phyloP scores from a whole-genome alignment of 192 early-diverging fungal genomes.

The Coemansia sp. region DNA sequence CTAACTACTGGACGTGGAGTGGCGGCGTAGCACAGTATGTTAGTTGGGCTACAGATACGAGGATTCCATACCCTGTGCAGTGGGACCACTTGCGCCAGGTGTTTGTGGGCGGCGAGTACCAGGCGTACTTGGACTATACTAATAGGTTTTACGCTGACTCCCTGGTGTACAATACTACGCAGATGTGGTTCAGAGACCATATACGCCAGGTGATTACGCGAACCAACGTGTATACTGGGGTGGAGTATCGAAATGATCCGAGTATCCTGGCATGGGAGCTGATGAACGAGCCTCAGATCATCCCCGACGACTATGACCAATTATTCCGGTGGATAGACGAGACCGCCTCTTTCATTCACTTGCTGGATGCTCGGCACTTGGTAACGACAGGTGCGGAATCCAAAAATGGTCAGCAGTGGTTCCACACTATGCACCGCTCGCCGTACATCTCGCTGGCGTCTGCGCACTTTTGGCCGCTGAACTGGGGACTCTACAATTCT shows the following conservation, averaged over 20 bases:
- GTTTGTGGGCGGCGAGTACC: conserved; percentile 33
- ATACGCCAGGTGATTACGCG: conserved; percentile 51
- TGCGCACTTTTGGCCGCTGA: conserved; percentile 58
- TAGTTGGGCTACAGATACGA: conserved; percentile 57
- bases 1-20: conserved; percentile 76
- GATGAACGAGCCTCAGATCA: conserved; percentile 68
- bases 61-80: conserved; percentile 63
- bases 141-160: conserved; percentile 56
- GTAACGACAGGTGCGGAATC: conserved; percentile 66
- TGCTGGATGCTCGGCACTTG: conserved; percentile 60
- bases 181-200: conserved; percentile 56
- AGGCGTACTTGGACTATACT: conserved; percentile 54
- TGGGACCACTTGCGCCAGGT: conserved; percentile 39
- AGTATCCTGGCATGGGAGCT: conserved; percentile 70
- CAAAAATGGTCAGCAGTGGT: conserved; percentile 59
- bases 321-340: conserved; percentile 58
- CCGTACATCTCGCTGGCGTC: conserved; percentile 57
- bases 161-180: conserved; percentile 17
- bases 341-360: conserved; percentile 54
- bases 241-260: conserved; percentile 60
- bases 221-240: conserved; percentile 56
- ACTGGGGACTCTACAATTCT: conserved; percentile 64
- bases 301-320: conserved; percentile 8
- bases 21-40: conserved; percentile 68
- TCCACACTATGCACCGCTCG: conserved; percentile 55